These are phyloP conservation scores for Marasmius sp. DNA, from an alignment of 1,284 basidiomycete genomes.

Conservation along the genomic window DNA sequence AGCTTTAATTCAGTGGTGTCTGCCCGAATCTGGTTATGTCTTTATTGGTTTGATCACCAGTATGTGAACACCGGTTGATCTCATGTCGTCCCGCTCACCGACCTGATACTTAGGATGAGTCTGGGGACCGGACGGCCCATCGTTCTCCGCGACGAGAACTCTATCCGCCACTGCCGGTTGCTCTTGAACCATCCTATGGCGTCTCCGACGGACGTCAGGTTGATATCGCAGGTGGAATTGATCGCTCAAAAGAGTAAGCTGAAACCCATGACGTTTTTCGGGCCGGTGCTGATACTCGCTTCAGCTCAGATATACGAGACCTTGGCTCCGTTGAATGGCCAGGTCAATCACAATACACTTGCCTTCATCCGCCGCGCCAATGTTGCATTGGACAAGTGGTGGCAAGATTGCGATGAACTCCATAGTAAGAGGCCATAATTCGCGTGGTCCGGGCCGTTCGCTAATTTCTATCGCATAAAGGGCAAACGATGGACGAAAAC, in stretches of 20 bases:
- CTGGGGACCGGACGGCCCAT: slow-evolving; percentile 89
- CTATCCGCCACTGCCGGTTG: slow-evolving; percentile 80
- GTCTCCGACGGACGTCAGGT: slow-evolving; percentile 84
- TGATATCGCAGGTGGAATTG: slow-evolving; percentile 85
- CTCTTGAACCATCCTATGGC: slow-evolving; percentile 83
- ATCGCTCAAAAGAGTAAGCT: slow-evolving; percentile 84
- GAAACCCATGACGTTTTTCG: neutral
- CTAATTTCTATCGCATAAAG: slow-evolving; percentile 33
- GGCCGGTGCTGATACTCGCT: neutral
- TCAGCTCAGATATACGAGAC: slow-evolving; percentile 89
- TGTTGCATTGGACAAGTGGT: slow-evolving; percentile 86
- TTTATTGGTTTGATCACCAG: slow-evolving; percentile 94
- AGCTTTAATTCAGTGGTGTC: slow-evolving; percentile 66
- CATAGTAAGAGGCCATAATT: slow-evolving; percentile 52
- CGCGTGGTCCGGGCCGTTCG: slow-evolving; percentile 3
- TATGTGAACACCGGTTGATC: slow-evolving; percentile 35
- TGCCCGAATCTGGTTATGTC: slow-evolving; percentile 90
- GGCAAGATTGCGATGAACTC: slow-evolving; percentile 80
- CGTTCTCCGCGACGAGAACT: slow-evolving; percentile 84
- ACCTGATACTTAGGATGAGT: slow-evolving; percentile 64
- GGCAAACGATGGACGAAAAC: slow-evolving; percentile 80
- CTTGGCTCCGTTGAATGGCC: slow-evolving; percentile 81
- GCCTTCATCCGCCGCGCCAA: slow-evolving; percentile 86
- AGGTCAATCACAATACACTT: slow-evolving; percentile 82
- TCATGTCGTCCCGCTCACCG: slow-evolving; percentile 18